Base-by-base conservation (phyloP, 148 eudicot genomes). In the Suaeda aralocaspica region DNA sequence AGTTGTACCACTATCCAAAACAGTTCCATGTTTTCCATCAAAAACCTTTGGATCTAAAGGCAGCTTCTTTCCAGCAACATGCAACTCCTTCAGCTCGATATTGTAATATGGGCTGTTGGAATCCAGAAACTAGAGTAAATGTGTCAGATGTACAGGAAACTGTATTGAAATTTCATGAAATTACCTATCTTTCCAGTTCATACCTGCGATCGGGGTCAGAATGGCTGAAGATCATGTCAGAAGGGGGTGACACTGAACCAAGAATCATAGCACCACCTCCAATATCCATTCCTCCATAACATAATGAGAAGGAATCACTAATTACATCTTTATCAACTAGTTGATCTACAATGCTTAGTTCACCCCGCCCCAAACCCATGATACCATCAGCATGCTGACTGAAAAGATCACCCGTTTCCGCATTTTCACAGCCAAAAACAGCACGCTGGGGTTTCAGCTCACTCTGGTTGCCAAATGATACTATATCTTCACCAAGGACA, bases 181-280 rank as follows among this genome's bases (percentile, higher is more conserved):
- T 28, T 69, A 70, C 68, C 62, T 66, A 52, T 72, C 71, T 64
- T 55, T 73, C 49, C 74, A 67, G 82, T 66, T 74, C 85, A 61
- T 84, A 94, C 98, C 97, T 94, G 74, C 98, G 95, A 21, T 51
- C 79, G 70, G 98, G 87, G 71, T 94, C 87, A 63, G 98, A 94
- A 59, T 76, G 82, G 78, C 83, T 79, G 76, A 84, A 94, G 59
- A 83, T 88, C 97, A 91, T 94, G 72, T 81, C 86, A 50, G 82
- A 42, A 45, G 98, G 98, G 39, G 85, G 66, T 44, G 89, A 77
- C 67, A 91, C 81, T 73, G 84, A 84, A 66, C 98, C 98, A 75
- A 94, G 98, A 83, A 94, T 87, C 98, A 94, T 94, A 67, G 98
- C 88, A 77, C 98, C 98, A 63, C 97, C 98, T 62, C 96, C 91